These are phyloP conservation scores for Trichoderma sp. DNA, from an alignment of 2,329 filamentous ascomycete species.

Conservation along the genomic window DNA sequence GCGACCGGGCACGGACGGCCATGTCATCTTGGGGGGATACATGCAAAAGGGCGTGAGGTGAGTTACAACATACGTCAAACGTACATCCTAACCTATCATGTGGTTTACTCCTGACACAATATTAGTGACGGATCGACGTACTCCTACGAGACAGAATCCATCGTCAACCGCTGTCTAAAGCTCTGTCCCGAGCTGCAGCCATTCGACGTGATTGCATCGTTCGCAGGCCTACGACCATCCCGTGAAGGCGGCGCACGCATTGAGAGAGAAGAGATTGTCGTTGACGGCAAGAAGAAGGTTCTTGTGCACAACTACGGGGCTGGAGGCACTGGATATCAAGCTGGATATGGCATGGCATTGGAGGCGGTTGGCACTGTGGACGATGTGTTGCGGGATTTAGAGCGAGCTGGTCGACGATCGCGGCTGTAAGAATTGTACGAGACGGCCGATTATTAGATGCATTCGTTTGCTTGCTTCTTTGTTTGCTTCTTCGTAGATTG, in stretches of 20 bases:
- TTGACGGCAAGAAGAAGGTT: slow-evolving; percentile 25
- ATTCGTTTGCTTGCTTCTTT: background rate
- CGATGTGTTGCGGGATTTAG: slow-evolving; percentile 26
- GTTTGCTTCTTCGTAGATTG: background rate
- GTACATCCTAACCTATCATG: background rate
- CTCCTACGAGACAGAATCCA: slow-evolving; percentile 36
- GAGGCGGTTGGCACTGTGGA: slow-evolving; percentile 34
- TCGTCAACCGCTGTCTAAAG: slow-evolving; percentile 34
- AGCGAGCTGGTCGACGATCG: background rate
- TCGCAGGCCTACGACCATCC: slow-evolving; percentile 36
- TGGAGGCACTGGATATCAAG: slow-evolving; percentile 45
- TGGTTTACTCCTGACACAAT: background rate
- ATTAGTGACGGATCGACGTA: slow-evolving; percentile 35
- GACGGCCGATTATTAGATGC: background rate
- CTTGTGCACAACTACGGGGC: slow-evolving; percentile 45
- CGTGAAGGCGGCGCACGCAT: slow-evolving; percentile 43
- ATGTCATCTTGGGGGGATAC: slow-evolving; percentile 36
- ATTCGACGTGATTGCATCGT: slow-evolving; percentile 33
- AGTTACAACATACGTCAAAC: background rate
- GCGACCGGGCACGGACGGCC: slow-evolving; percentile 35
- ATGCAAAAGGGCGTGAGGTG: slow-evolving; percentile 37
- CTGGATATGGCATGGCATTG: slow-evolving; percentile 40
- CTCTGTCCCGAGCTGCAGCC: slow-evolving; percentile 32
- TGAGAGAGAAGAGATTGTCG: slow-evolving; percentile 37
- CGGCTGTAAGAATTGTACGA: background rate